Conservation (phyloP, 495 filamentous ascomycete genomes). For the Penicilliopsis zonata region DNA sequence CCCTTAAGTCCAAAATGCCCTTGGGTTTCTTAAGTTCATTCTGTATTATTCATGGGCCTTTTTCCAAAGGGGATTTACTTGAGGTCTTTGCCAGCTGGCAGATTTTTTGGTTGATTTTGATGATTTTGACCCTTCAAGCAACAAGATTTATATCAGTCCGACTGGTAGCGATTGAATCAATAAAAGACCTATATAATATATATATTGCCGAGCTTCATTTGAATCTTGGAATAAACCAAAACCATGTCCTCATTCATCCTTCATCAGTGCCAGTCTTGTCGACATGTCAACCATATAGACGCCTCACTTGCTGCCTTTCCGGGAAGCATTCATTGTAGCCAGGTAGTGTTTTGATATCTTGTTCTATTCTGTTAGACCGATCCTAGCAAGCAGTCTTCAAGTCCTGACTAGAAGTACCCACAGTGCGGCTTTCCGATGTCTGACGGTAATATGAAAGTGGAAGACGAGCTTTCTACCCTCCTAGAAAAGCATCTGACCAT, state of each 20-base stretch:
- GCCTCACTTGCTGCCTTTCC: slow-evolving; percentile 18
- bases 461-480: slow-evolving; percentile 57
- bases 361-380: slow-evolving; percentile 1
- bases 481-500: slow-evolving; percentile 51
- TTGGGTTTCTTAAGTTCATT: too few species aligned
- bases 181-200: too few species aligned
- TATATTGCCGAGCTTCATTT: too few species aligned
- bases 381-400: too few species aligned
- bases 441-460: slow-evolving; percentile 34
- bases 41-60: too few species aligned
- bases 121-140: too few species aligned
- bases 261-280: slow-evolving; percentile 26
- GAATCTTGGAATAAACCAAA: not conserved
- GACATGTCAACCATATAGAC: slow-evolving; percentile 22
- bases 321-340: slow-evolving; percentile 22
- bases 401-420: slow-evolving; percentile 8
- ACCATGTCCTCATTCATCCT: slow-evolving; percentile 23
- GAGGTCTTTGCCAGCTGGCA: too few species aligned
- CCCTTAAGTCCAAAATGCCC: too few species aligned
- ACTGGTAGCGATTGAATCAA: too few species aligned
- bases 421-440: slow-evolving; percentile 28
- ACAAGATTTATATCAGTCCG: too few species aligned
- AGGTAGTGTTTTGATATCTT: slow-evolving; percentile 14
- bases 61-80: too few species aligned
- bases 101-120: too few species aligned